Evolutionary conservation across 768 basidiomycete species (phyloP), one percentile per base, ranked within the genome.

Genomic region (Vararia minispora): DNA sequence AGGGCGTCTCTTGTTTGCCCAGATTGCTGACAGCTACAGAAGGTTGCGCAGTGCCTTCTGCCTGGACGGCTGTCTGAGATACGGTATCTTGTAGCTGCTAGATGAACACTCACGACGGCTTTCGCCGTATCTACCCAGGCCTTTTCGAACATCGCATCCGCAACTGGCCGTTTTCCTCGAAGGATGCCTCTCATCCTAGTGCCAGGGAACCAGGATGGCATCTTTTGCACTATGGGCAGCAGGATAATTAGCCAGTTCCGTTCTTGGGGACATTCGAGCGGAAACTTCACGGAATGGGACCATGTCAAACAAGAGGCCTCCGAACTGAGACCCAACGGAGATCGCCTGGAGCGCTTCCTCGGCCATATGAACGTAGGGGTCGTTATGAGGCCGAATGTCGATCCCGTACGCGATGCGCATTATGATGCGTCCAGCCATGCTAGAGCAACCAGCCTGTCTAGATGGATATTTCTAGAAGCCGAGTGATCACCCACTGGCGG

Each of bases 401-500:
- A 51, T 35, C 13, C 50, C 50, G 16, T 51, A 49, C 8, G 44
- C 42, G 36, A 51, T 46, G 7, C 48, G 44, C 45, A 51, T 44
- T 11, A 51, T 48, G 22, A 44, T 13, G 18, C 42, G 40, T 28
- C 43, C 40, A 5, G 41, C 16, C 43, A 44, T 44, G 17, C 43
- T 44, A 35, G 29, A 33, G 23, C 5, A 14, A n/a, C n/a, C n/a
- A n/a, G n/a, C n/a, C n/a, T n/a, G n/a, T n/a, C n/a, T n/a, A n/a
- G n/a, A n/a, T n/a, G n/a, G n/a, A n/a, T n/a, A n/a, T n/a, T n/a
- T n/a, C n/a, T n/a, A n/a, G n/a, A n/a, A n/a, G n/a, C n/a, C n/a
- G n/a, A n/a, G n/a, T 18, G 8, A 16, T 1, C 12, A 47, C 66
- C 39, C 35, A 71, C 68, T 65, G 60, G 21, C 53, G 51, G 9